Evolutionary conservation across 129 eudicot genomes (phyloP).

Genomic region (Deinandra increscens): DNA sequence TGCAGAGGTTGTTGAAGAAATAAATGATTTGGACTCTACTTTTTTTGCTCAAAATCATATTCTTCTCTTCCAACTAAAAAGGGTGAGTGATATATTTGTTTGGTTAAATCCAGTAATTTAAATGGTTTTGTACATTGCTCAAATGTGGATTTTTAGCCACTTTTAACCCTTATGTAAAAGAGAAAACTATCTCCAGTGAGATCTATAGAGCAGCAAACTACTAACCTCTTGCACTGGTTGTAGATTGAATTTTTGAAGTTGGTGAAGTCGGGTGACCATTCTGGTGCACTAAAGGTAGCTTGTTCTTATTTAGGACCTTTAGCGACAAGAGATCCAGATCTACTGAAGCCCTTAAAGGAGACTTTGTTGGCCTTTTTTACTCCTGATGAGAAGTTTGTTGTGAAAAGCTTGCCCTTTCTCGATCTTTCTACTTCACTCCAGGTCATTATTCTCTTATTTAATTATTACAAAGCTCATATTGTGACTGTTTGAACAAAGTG

Average conservation of each 20-base stretch:
- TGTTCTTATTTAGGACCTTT: conserved; percentile 78
- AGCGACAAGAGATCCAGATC: conserved; percentile 72
- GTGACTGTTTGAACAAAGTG: neutral
- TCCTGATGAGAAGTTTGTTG: conserved; percentile 53
- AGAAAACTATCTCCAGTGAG: neutral
- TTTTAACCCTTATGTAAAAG: neutral
- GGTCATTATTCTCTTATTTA: conserved; percentile 39
- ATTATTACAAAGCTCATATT: neutral
- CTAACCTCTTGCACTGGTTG: conserved; percentile 2
- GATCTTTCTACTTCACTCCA: conserved; percentile 91
- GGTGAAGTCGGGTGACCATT: conserved; percentile 65
- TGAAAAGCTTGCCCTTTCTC: conserved; percentile 55
- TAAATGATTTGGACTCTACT: conserved; percentile 63
- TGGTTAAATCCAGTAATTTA: conserved; percentile 6
- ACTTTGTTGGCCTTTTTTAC: conserved; percentile 74
- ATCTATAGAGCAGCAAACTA: neutral
- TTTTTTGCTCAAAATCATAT: conserved; percentile 59
- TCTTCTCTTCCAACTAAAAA: conserved; percentile 90
- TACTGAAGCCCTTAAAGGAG: conserved; percentile 85
- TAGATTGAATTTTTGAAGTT: conserved; percentile 94
- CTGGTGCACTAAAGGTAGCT: conserved; percentile 82
- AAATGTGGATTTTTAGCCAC: neutral
- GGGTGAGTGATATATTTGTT: conserved; percentile 40
- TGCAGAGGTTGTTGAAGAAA: conserved; percentile 92
- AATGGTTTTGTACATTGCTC: neutral